A percentile compares a stretch with the other conserved stretches of the same genome.
Conservation (phyloP, 108 stramenopile species). For the Discostella stelligeroides region DNA sequence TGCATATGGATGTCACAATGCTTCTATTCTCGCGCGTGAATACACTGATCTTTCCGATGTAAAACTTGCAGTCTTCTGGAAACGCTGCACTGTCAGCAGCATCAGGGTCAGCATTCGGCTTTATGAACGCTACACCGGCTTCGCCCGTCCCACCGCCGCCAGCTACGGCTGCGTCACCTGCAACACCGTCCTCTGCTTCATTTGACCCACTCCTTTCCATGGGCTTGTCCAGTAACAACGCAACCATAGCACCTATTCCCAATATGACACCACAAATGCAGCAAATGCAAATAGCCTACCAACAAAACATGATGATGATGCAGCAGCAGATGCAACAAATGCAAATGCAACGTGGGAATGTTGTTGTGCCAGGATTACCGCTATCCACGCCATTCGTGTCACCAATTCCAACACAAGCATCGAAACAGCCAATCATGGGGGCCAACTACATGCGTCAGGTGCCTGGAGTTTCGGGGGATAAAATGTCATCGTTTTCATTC, state of each 20-base stretch:
- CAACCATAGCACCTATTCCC: slow-evolving; percentile 12
- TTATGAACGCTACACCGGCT: slow-evolving; percentile 60
- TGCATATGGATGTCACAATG: background rate
- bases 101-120: slow-evolving; percentile 75
- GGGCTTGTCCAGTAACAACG: slow-evolving; percentile 16
- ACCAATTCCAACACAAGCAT: background rate
- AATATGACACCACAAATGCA: slow-evolving; percentile 49
- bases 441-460: slow-evolving; percentile 59
- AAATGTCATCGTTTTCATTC: slow-evolving; percentile 62
- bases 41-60: background rate
- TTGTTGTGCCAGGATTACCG: slow-evolving; percentile 7
- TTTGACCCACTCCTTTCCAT: slow-evolving; percentile 73
- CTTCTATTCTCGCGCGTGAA: no score
- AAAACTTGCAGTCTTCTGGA: slow-evolving; percentile 4
- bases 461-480: slow-evolving; percentile 50
- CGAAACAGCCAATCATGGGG: slow-evolving; percentile 36
- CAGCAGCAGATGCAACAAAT: slow-evolving; percentile 81
- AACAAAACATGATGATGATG: slow-evolving; percentile 84
- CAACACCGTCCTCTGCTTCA: slow-evolving; percentile 31
- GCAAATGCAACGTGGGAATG: slow-evolving; percentile 67
- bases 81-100: slow-evolving; percentile 22
- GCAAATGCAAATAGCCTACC: slow-evolving; percentile 81
- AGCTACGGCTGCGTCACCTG: slow-evolving; percentile 15
- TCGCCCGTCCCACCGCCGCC: slow-evolving; percentile 23
- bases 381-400: background rate